Evolutionary conservation across 2,329 filamentous ascomycete genomes (phyloP), one percentile per base, ranked within the genome.

Genomic region (Clarireedia homoeocarpa): DNA sequence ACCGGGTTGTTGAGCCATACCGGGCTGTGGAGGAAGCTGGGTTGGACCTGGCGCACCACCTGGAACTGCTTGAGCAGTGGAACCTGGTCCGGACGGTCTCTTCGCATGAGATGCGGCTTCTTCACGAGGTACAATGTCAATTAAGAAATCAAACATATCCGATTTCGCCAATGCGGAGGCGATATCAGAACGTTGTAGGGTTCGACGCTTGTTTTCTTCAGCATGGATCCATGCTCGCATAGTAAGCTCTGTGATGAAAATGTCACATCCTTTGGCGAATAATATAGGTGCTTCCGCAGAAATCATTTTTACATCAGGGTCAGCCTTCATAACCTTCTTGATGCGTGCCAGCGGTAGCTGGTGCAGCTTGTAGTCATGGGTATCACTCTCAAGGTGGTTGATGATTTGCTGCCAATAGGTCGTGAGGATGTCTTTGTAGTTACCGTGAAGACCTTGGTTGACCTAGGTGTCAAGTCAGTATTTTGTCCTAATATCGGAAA

Each of bases 201-300:
- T 99, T 45, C 94, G 85, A 30, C 94, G 84, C 78, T 99, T 99
- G 76, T 99, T 99, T 74, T 99, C 94, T 70, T 99, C 94, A 15
- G 94, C 94, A 67, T 99, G 94, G 62, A 99, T 99, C 94, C 94
- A 99, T 48, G 94, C 94, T 62, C 94, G 89, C 94, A 99, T 99
- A 6, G 94, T 99, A 59, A 99, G 79, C 73, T 99, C 94, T 1
- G 91, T 96, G 69, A 99, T 99, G 75, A 99, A 99, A 69, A 97
- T 96, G 70, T 99, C 94, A 73, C 94, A 97, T 39, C 92, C 94
- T 73, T 99, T 99, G 51, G 94, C 94, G 68, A 99, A 99, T 14
- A 99, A 78, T 65, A 99, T 99, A 1, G 94, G 94, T 1, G 94
- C 94, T 74, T 99, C 94, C 7, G 94, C 94, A 4, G 91, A 97